These are phyloP conservation scores for Ceratocystis colombiana DNA, from an alignment of 2,329 filamentous ascomycete species.

Conservation along the genomic window DNA sequence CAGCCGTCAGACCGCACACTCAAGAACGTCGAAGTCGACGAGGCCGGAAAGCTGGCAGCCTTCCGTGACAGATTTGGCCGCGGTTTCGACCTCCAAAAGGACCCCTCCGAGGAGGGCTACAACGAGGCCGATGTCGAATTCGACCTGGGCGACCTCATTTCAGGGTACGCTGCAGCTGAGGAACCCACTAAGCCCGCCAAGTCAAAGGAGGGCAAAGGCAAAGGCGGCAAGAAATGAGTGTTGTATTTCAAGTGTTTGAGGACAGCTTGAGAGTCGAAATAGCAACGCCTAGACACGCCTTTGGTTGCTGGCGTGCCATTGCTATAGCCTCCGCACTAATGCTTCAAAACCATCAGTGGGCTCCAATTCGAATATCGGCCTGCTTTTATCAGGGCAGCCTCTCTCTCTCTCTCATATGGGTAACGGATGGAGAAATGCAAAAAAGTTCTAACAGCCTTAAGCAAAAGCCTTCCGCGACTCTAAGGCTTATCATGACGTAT, in stretches of 20 bases:
- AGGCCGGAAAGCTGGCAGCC: conserved; percentile 77
- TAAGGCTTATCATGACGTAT: background rate
- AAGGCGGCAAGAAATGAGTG: conserved; percentile 39
- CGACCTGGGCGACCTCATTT: conserved; percentile 43
- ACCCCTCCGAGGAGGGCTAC: conserved; percentile 31
- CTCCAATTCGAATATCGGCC: background rate
- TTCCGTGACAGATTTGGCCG: conserved; percentile 79
- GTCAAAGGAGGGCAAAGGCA: conserved; percentile 30
- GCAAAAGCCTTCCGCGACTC: background rate
- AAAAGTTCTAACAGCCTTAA: background rate
- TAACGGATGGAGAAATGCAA: background rate
- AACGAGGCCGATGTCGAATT: conserved; percentile 28
- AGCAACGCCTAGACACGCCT: background rate
- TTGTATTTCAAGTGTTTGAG: background rate
- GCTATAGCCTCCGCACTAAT: background rate
- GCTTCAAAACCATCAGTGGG: background rate
- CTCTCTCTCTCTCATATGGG: background rate
- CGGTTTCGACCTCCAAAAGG: conserved; percentile 58
- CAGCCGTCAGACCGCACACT: conserved; percentile 74
- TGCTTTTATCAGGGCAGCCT: background rate
- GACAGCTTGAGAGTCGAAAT: background rate
- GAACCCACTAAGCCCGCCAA: conserved; percentile 29
- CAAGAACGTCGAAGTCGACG: conserved; percentile 84
- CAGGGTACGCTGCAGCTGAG: conserved; percentile 36
- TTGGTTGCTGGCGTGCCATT: background rate